Base-by-base conservation (phyloP, 371 early-diverging fungal genomes). In the Rhizomucor miehei region DNA sequence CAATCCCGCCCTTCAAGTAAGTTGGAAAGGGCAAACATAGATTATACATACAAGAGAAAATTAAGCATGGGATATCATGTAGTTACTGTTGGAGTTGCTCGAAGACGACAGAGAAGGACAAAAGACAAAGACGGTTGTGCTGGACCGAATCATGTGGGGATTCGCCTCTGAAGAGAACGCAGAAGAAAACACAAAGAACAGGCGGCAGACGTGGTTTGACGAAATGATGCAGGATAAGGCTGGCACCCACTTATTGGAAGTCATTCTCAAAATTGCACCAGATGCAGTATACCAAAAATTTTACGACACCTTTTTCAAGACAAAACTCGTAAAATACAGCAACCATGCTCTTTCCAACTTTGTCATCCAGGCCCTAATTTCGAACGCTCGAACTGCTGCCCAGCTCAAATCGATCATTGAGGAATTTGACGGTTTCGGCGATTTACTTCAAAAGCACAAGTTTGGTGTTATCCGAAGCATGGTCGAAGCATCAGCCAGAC, bases 311-410 rank as follows among this genome's bases (percentile, higher is more conserved):
- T 83, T 87, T 56, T 80, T 93, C 59, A 70, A 79, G n/a, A 71
- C 72, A 19, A 80, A 79, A 19, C 57, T 92, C 8, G 67, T 69
- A 44, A 77, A 81, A 54, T 80, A 89, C 50, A 83, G 86, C 51
- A 60, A 80, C 49, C 85, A 91, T 57, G 82, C 82, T 10, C 74
- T 85, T n/a, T 80, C 87, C 59, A 93, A 93, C 63, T 92, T 89
- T 78, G 91, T 91, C 2, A 82, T 93, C 20, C 94, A 93, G 71
- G 69, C 81, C 29, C 62, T 90, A 57, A 73, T 92, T 36, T 67
- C 73, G 20, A 66, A 82, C 47, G 86, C 78, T 29, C 79, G 83
- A 45, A 84, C 69, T 37, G 65, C 67, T 6, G 65, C 71, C 2
- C 90, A 90, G 61, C 65, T 90, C 1, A 68, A 73, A 24, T 67